Conservation (phyloP, 306 rosid species). For the Cicer pinnatifidum region DNA sequence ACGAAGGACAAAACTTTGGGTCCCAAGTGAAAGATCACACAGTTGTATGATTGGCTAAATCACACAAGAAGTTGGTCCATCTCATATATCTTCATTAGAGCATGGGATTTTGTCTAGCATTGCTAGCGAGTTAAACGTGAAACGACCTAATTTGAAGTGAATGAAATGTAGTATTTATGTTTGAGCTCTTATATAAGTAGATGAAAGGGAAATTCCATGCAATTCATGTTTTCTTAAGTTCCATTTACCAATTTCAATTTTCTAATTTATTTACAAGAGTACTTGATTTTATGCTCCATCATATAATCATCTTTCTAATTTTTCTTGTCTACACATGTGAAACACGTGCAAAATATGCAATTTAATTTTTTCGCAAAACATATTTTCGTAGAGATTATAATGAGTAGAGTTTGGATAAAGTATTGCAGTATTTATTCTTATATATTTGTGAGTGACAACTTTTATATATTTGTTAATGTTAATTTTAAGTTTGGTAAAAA, state of each 20-base stretch:
- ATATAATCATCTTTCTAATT: constrained; percentile 6
- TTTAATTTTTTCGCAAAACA: not conserved
- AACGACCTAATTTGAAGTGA: constrained; percentile 49
- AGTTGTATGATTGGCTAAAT: constrained; percentile 35
- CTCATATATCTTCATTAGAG: constrained; percentile 16
- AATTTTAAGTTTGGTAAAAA: too few relatives aligned
- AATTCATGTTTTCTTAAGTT: constrained; percentile 43
- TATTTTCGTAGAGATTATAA: not conserved
- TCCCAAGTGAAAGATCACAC: constrained; percentile 30
- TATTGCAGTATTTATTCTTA: too few relatives aligned
- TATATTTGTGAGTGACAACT: too few relatives aligned
- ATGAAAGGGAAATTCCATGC: constrained; percentile 49
- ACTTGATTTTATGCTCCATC: not conserved
- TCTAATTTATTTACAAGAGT: not conserved
- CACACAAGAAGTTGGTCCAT: constrained; percentile 26
- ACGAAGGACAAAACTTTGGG: constrained; percentile 31
- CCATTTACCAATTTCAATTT: constrained; percentile 9
- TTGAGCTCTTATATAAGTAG: constrained; percentile 17
- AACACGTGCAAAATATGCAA: constrained; percentile 14
- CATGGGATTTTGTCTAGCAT: constrained; percentile 24
- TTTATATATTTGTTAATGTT: too few relatives aligned
- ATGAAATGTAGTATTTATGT: constrained; percentile 8
- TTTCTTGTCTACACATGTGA: constrained; percentile 22
- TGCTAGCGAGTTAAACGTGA: constrained; percentile 50
- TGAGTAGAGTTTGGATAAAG: too few relatives aligned